These are phyloP conservation scores for Leonotis leonurus DNA, from an alignment of 257 asterid species.

Conservation along the genomic window DNA sequence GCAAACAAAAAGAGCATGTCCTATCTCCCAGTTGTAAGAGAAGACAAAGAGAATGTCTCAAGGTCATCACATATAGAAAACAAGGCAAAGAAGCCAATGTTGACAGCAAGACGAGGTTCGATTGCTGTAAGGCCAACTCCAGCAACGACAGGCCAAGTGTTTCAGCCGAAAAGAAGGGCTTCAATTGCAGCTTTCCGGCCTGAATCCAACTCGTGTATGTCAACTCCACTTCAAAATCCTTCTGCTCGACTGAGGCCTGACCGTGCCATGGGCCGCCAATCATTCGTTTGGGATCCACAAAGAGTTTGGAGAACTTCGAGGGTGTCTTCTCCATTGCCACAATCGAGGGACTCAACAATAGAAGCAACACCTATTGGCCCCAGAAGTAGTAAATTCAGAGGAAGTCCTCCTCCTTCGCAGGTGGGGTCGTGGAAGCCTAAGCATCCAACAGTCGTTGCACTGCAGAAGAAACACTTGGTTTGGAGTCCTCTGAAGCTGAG, in stretches of 20 bases:
- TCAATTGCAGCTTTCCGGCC: constrained; percentile 65
- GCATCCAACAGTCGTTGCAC: constrained; percentile 56
- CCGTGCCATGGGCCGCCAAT: constrained; percentile 56
- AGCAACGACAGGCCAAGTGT: constrained; percentile 30
- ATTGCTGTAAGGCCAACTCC: constrained; percentile 52
- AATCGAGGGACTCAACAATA: constrained; percentile 26
- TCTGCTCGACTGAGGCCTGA: constrained; percentile 29
- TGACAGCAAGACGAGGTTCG: constrained; percentile 72
- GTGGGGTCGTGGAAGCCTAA: constrained; percentile 47
- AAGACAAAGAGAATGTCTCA: constrained; percentile 52
- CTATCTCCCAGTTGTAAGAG: constrained; percentile 45
- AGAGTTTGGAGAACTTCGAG: constrained; percentile 63
- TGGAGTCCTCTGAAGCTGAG: constrained; percentile 60
- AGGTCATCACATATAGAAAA: constrained; percentile 18
- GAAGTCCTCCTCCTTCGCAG: constrained; percentile 44
- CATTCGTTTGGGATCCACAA: constrained; percentile 75
- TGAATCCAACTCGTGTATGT: constrained; percentile 34
- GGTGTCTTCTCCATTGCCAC: constrained; percentile 55
- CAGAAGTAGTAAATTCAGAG: constrained; percentile 54
- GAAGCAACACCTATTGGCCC: constrained; percentile 50
- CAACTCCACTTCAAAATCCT: constrained; percentile 44
- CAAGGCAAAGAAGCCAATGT: constrained; percentile 27
- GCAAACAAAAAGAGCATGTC: constrained; percentile 40
- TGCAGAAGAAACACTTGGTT: constrained; percentile 49
- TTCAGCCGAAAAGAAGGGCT: constrained; percentile 72